Evolutionary conservation across 805 yeast species (phyloP), one percentile per base, ranked within the genome.

Genomic region (Cyberlindnera veronae): DNA sequence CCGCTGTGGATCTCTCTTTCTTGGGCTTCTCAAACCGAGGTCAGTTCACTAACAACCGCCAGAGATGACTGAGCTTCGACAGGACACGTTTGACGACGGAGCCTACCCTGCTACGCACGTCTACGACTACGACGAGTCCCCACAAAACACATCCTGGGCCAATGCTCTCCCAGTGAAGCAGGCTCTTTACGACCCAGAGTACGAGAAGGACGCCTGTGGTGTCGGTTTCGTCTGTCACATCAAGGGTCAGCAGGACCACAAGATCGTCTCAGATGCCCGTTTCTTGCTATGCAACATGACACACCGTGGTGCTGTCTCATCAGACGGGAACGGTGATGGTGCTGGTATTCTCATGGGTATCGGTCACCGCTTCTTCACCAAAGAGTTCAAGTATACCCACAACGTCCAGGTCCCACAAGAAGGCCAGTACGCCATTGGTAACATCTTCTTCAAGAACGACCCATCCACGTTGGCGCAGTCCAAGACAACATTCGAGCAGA

Each of bases 241-340:
- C 68, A 87, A 89, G 64, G 97, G 97, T 42, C 61, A 72, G 22
- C 76, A 80, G 20, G 82, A 95, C 39, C 99, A 93, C 70, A 89
- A 90, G 61, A 88, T 91, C 54, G 89, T 91, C 45, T 80, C 95
- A 30, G 98, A 93, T 68, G 96, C 96, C 30, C 72, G 79, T 52
- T 79, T 77, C 60, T 69, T 91, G 56, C 78, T 91, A 40, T 90
- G 98, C 70, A 91, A 93, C 68, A 93, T 91, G 99, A 86, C 97
- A 46, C 99, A 91, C 66, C 80, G 99, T 69, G 99, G 99, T 61
- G 98, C 98, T 29, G 96, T 90, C 45, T 95, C 96, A 44, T 73
- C 88, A 1, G 96, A 90, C 59, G 95, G 97, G 17, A 96, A 91
- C 62, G 99, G 99, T 66, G 99, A 91, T 62, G 99, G 99, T 66